These are phyloP conservation scores for Apiospora sp. DNA, from an alignment of 2,329 filamentous ascomycete species.

Conservation along the genomic window DNA sequence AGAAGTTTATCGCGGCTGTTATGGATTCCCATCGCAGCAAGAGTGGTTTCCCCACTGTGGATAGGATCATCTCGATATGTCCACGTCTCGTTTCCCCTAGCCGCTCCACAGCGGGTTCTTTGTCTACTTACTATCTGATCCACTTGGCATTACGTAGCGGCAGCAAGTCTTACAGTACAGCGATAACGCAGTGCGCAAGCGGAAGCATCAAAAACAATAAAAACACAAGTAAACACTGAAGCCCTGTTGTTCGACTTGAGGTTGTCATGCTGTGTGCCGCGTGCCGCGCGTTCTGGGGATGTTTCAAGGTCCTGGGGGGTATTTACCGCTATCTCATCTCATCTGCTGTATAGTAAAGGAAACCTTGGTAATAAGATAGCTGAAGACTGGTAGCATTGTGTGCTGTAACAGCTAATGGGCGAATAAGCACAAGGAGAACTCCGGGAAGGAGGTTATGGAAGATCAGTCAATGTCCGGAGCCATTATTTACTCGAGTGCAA, in stretches of 20 bases:
- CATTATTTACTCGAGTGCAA: slow-evolving; percentile 1
- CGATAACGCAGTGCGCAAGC: not conserved
- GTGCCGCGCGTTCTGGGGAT: not conserved
- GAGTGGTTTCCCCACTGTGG: slow-evolving; percentile 17
- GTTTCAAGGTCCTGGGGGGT: no score
- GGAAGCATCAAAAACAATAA: not conserved
- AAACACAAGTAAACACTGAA: not conserved
- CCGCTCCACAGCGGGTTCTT: slow-evolving; percentile 16
- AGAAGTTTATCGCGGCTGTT: slow-evolving; percentile 18
- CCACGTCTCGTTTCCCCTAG: slow-evolving; percentile 11
- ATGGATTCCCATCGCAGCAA: slow-evolving; percentile 16
- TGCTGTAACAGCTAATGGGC: not conserved
- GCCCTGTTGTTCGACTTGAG: not conserved
- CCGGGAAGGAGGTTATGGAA: slow-evolving; percentile 10
- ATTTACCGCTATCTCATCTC: not conserved
- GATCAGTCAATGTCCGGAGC: not conserved
- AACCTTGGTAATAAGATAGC: not conserved
- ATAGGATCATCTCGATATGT: slow-evolving; percentile 19
- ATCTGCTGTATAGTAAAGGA: not conserved
- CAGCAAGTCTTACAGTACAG: not conserved
- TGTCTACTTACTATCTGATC: slow-evolving; percentile 1
- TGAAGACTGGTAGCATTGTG: not conserved
- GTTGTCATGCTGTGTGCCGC: not conserved
- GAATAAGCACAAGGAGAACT: slow-evolving; percentile 1
- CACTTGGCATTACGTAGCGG: slow-evolving; percentile 19